Conservation (phyloP, 1,139 yeast species). For the Yamadazyma mexicana region DNA sequence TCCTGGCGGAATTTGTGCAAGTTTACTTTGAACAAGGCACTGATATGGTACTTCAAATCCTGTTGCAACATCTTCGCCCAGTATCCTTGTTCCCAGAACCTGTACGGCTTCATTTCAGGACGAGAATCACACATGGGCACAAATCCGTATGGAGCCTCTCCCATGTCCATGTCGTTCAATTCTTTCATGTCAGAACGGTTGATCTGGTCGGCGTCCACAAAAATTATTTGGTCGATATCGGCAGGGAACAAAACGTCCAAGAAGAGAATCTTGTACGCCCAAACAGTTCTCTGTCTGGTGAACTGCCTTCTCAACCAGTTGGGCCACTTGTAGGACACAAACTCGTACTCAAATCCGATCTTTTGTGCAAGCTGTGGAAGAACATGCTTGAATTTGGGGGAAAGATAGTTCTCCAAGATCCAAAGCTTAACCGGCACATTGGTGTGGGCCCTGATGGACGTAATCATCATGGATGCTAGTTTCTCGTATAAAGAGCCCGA, state of each 20-base stretch:
- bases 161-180: constrained; percentile 60
- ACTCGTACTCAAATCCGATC: constrained; percentile 64
- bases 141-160: constrained; percentile 82
- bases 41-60: constrained; percentile 70
- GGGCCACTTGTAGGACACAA: constrained; percentile 90
- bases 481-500: constrained; percentile 79
- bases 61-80: constrained; percentile 71
- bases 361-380: constrained; percentile 63
- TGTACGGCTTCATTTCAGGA: constrained; percentile 75
- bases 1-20: constrained; percentile 60
- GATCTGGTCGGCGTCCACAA: constrained; percentile 84
- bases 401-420: constrained; percentile 78
- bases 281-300: constrained; percentile 73
- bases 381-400: constrained; percentile 62
- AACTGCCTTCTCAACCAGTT: constrained; percentile 77
- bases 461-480: constrained; percentile 72
- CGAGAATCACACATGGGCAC: constrained; percentile 88
- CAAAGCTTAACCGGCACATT: constrained; percentile 73
- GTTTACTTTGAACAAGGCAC: constrained; percentile 84
- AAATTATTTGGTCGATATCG: constrained; percentile 69
- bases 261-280: constrained; percentile 88
- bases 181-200: constrained; percentile 74
- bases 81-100: constrained; percentile 94
- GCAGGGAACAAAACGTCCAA: constrained; percentile 86
- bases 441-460: constrained; percentile 72